Evolutionary conservation across 176 grass and related monocot genomes (phyloP), one percentile per base, ranked within the genome.

Genomic region (Lolium rigidum): DNA sequence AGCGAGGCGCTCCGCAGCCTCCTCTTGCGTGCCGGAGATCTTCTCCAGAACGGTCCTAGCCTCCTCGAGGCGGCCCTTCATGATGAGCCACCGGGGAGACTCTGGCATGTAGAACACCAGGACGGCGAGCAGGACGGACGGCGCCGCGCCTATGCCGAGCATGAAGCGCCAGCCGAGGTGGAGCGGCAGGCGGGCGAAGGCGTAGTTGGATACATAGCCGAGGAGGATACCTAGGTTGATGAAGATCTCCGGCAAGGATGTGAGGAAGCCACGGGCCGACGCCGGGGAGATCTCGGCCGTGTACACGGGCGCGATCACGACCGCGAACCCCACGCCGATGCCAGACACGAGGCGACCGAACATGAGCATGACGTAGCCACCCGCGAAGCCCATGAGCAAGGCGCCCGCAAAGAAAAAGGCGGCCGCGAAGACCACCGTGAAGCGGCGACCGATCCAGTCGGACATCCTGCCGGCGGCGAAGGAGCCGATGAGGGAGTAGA

Each of bases 371-470:
- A 80, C 67, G 35, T 93, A 93, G 70, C 43, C 59, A 43, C 26
- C 56, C 9, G 94, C 83, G 20, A 93, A 76, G 8, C 94, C 89
- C 94, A 93, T 95, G 63, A 93, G 43, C 24, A 95, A 15, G 3
- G 94, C 81, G 28, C 91, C 91, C 3, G 48, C 70, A 10, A 95
- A 93, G 87, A 93, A 95, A 46, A 91, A 80, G 10, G 31, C 35
- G 3, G 89, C 84, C 2, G 86, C 89, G 14, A 95, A 52, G 38
- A 95, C 78, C 24, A 93, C 90, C 11, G 91, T 93, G 86, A 85
- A 87, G 12, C 91, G 91, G 57, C 91, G 88, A 62, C 93, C 93
- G 51, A 95, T 87, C 93, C 88, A 91, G 72, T 95, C 93, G 2
- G 93, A 93, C 1, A 91, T 95, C 1, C 86, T 76, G 54, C 88